Conservation (phyloP, 495 filamentous ascomycete species). For the Neurospora hispaniola region DNA sequence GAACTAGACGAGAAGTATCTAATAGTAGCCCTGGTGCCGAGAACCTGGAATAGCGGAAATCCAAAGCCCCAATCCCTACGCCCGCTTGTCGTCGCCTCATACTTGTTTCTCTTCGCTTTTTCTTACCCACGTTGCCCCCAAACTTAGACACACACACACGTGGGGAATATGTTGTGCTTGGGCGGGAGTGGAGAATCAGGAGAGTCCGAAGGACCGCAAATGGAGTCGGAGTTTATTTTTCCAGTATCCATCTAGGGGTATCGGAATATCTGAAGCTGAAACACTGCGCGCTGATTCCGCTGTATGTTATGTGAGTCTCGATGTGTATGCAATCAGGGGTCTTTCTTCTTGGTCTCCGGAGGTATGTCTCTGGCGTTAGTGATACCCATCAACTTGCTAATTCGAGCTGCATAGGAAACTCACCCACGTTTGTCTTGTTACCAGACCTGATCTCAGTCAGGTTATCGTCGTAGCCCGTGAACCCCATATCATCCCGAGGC, state of each 20-base stretch:
- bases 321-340: background rate
- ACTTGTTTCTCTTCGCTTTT: background rate
- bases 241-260: background rate
- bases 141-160: background rate
- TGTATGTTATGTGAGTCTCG: background rate
- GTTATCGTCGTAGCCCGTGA: background rate
- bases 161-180: background rate
- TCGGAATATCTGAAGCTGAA: background rate
- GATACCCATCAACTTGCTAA: background rate
- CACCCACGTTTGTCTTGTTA: background rate
- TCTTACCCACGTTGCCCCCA: background rate
- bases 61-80: background rate
- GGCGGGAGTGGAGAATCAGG: background rate
- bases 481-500: background rate
- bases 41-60: background rate
- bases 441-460: background rate
- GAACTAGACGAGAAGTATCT: background rate
- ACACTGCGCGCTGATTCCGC: background rate
- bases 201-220: background rate
- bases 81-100: background rate
- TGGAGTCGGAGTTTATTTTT: background rate
- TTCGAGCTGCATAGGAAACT: background rate
- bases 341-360: background rate
- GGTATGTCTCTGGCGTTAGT: background rate
- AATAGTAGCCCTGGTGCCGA: background rate